These are phyloP conservation scores for Monilinia fructigena DNA, from an alignment of 2,329 filamentous ascomycete species.

Conservation along the genomic window DNA sequence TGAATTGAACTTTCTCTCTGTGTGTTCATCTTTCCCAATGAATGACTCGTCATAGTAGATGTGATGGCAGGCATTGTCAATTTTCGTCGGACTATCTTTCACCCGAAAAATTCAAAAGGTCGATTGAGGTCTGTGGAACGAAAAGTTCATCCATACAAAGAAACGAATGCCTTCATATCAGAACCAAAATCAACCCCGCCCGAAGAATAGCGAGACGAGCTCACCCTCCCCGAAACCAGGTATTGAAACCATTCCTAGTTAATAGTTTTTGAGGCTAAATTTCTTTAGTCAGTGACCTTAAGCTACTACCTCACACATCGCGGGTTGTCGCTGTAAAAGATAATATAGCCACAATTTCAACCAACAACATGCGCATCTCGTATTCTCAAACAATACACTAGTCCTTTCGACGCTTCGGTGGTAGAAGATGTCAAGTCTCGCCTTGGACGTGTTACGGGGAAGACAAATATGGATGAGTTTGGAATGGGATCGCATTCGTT, in stretches of 20 bases:
- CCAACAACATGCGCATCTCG: constrained; percentile 81
- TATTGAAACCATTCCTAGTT: background rate
- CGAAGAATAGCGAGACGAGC: background rate
- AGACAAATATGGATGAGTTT: constrained; percentile 94
- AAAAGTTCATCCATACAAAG: constrained; percentile 2
- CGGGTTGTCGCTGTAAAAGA: constrained; percentile 60
- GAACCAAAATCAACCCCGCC: background rate
- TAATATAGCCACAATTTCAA: constrained; percentile 65
- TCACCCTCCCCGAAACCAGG: background rate
- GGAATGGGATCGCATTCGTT: constrained; percentile 87
- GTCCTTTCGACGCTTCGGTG: constrained; percentile 81
- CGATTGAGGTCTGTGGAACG: background rate
- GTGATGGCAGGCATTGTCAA: constrained; percentile 8
- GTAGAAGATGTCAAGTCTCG: constrained; percentile 63
- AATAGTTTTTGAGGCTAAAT: background rate
- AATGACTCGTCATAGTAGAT: constrained; percentile 2
- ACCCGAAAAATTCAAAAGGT: background rate
- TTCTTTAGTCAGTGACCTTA: background rate
- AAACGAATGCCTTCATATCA: constrained; percentile 25
- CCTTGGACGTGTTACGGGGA: constrained; percentile 64
- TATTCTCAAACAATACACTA: constrained; percentile 67
- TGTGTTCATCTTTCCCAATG: background rate
- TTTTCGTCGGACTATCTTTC: background rate
- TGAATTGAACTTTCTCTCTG: background rate
- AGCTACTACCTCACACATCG: background rate